Percentiles rank a stretch among this genome's conserved stretches.
Conservation (phyloP, 1,139 yeast genomes). For the Spencermartinsiella ligniputridi region DNA sequence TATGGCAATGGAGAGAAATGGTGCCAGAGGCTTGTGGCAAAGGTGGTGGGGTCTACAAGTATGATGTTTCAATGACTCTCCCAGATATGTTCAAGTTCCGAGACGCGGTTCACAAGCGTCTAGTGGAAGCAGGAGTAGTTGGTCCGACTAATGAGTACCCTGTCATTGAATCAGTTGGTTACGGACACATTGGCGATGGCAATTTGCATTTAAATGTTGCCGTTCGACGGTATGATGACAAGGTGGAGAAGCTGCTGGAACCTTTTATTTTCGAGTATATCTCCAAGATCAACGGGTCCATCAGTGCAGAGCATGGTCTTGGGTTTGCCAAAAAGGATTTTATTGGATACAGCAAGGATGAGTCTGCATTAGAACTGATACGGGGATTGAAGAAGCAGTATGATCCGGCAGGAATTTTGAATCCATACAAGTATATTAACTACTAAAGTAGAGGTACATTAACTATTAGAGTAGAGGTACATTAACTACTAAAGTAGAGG, state of each 20-base stretch:
- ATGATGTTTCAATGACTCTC: constrained; percentile 89
- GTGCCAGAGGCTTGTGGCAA: constrained; percentile 84
- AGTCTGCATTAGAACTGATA: constrained; percentile 64
- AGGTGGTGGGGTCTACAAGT: constrained; percentile 93
- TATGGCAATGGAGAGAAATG: constrained; percentile 95
- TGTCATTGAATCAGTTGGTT: constrained; percentile 84
- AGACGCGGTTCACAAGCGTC: constrained; percentile 59
- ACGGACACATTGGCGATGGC: constrained; percentile 97
- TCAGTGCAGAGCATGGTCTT: constrained; percentile 95
- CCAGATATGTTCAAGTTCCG: constrained; percentile 75
- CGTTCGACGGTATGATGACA: constrained; percentile 75
- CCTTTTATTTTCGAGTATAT: constrained; percentile 95
- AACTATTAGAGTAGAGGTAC: background rate
- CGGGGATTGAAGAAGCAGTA: constrained; percentile 69
- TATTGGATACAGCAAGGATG: constrained; percentile 75
- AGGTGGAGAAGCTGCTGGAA: constrained; percentile 73
- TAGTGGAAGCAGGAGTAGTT: constrained; percentile 53
- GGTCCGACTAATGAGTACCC: constrained; percentile 68
- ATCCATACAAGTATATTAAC: constrained; percentile 80
- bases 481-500: no score
- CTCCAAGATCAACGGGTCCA: constrained; percentile 69
- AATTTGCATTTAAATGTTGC: constrained; percentile 89
- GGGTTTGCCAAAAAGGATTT: constrained; percentile 95
- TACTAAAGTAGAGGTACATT: background rate
- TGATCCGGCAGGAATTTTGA: constrained; percentile 86